A percentile compares a stretch with the other conserved stretches of the same genome.
phyloP scores from a whole-genome alignment of 2,329 filamentous ascomycete species.

The Juglanconis oblonga region DNA sequence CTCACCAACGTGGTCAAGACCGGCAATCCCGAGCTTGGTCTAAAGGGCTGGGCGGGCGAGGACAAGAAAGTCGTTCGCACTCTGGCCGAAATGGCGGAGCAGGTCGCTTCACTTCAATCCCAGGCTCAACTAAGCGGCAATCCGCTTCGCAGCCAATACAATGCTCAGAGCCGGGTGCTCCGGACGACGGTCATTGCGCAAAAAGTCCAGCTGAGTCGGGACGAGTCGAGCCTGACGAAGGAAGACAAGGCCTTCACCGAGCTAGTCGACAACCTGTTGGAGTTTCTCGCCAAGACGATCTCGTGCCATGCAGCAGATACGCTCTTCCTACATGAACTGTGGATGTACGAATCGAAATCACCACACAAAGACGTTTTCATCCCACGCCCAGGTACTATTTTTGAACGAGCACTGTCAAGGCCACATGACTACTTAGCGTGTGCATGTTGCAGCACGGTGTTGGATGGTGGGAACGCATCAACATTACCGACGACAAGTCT shows the following conservation, averaged over 20 bases:
- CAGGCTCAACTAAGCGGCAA: constrained; percentile 43
- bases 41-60: constrained; percentile 32
- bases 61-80: not conserved
- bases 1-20: constrained; percentile 35
- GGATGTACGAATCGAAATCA: constrained; percentile 69
- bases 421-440: constrained; percentile 78
- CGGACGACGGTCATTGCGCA: constrained; percentile 78
- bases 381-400: constrained; percentile 65
- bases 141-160: constrained; percentile 70
- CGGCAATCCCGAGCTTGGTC: constrained; percentile 36
- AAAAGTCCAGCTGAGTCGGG: constrained; percentile 75
- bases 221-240: constrained; percentile 67
- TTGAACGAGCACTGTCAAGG: constrained; percentile 68
- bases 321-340: constrained; percentile 66
- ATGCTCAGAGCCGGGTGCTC: constrained; percentile 65
- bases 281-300: constrained; percentile 40
- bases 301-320: constrained; percentile 38
- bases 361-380: constrained; percentile 73
- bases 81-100: constrained; percentile 35
- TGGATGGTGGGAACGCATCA: constrained; percentile 48
- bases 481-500: constrained; percentile 70
- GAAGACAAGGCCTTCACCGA: constrained; percentile 69
- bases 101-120: constrained; percentile 45
- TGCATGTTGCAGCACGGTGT: constrained; percentile 57
- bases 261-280: constrained; percentile 56